Conservation (phyloP, 164 flowering plant species). For the Stephania cephalantha region DNA sequence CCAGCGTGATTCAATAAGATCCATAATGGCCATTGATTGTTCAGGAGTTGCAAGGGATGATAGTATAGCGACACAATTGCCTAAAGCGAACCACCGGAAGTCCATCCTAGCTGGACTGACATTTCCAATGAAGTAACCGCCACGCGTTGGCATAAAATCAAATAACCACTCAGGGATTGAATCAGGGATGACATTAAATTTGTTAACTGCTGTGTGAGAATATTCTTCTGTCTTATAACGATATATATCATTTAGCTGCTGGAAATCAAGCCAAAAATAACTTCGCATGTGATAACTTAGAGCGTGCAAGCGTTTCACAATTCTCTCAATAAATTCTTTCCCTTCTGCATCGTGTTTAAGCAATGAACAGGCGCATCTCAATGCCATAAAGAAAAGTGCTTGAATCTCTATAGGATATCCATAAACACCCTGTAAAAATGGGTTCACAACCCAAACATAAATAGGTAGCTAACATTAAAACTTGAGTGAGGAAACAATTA, state of each 20-base stretch:
- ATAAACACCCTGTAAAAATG: slow-evolving; percentile 29
- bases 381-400: slow-evolving; percentile 36
- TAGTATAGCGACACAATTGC: slow-evolving; percentile 33
- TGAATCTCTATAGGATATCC: slow-evolving; percentile 39
- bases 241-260: slow-evolving; percentile 33
- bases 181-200: slow-evolving; percentile 36
- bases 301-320: slow-evolving; percentile 30
- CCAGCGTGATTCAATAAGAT: slow-evolving; percentile 33
- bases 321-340: slow-evolving; percentile 26
- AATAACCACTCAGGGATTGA: slow-evolving; percentile 37
- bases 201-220: slow-evolving; percentile 35
- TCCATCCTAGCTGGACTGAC: slow-evolving; percentile 41
- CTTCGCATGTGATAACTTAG: slow-evolving; percentile 30
- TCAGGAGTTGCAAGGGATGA: slow-evolving; percentile 37
- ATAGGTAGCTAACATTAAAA: not conserved
- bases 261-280: slow-evolving; percentile 35
- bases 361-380: slow-evolving; percentile 27
- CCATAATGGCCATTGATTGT: slow-evolving; percentile 36
- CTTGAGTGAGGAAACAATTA: not conserved
- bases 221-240: slow-evolving; percentile 38
- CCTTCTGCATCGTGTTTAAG: slow-evolving; percentile 34
- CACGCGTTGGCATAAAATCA: slow-evolving; percentile 34
- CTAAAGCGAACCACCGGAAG: slow-evolving; percentile 33
- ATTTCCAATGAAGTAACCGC: slow-evolving; percentile 36
- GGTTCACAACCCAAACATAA: not conserved